Conservation (phyloP, 2,329 filamentous ascomycete genomes). For the Rhynchosporium graminicola region DNA sequence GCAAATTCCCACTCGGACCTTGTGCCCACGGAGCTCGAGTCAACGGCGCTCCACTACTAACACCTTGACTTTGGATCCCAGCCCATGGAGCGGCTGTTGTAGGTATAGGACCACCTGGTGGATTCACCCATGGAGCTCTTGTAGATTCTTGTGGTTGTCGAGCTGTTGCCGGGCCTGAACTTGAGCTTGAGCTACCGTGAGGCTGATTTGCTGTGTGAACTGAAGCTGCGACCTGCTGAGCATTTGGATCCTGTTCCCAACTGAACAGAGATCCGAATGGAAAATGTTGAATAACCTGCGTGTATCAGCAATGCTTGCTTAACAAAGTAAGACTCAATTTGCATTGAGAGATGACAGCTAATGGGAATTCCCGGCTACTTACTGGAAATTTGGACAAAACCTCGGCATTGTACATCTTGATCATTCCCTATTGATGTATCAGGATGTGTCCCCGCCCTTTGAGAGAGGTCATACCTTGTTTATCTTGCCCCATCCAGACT, state of each 20-base stretch:
- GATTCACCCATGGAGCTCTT: conserved; percentile 36
- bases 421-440: conserved; percentile 70
- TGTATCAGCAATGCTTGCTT: conserved; percentile 1
- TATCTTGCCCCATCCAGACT: conserved; percentile 96
- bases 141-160: conserved; percentile 33
- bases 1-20: conserved; percentile 5
- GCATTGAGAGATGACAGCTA: not conserved
- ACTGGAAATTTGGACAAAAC: conserved; percentile 92
- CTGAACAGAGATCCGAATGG: conserved; percentile 78
- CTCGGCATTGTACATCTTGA: conserved; percentile 99
- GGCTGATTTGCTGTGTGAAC: conserved; percentile 62
- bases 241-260: conserved; percentile 69
- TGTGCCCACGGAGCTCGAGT: conserved; percentile 33
- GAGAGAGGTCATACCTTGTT: conserved; percentile 64
- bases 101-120: conserved; percentile 34
- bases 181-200: conserved; percentile 22
- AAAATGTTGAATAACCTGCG: conserved; percentile 83
- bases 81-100: conserved; percentile 25
- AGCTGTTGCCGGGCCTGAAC: conserved; percentile 23
- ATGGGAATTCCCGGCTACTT: not conserved
- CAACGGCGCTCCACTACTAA: conserved; percentile 29
- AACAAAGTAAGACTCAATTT: not conserved
- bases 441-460: not conserved
- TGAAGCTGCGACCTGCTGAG: conserved; percentile 50
- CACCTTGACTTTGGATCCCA: conserved; percentile 7